Base-by-base conservation (phyloP, 2,329 filamentous ascomycete genomes). In the Drechslerella coelobrocha region DNA sequence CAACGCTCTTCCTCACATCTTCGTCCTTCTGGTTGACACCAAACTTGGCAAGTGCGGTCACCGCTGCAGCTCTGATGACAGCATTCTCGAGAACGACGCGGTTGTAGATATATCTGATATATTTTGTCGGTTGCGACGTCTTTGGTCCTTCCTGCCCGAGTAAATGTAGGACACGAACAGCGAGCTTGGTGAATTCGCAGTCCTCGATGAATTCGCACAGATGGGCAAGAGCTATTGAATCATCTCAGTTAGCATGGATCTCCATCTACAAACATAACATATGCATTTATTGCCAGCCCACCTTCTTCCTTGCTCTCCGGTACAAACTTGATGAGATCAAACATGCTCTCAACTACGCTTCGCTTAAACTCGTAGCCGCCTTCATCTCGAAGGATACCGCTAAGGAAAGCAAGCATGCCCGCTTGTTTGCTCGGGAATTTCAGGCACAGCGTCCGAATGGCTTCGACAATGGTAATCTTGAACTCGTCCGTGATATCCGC, bases 401-500 rank as follows among this genome's bases (percentile, higher is more conserved):
- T 96, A 51, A 99, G 85, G 86, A 99, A 99, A 54, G 91, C 87
- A 56, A 99, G 87, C 92, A 99, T 97, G 73, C 92, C 92, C 50
- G 93, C 93, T 81, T 99, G 94, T 82, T 99, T 99, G 82, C 86
- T 92, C 31, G 94, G 94, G 82, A 99, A 99, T 81, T 99, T 99
- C 75, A 99, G 83, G 79, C 93, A 97, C 41, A 99, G 82, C 2
- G 94, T 97, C 72, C 94, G 89, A 77, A 99, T 97, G 43, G 94
- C 94, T 80, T 99, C 94, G 45, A 99, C 93, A 77, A 99, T 96
- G n/a, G 94, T 99, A 75, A 99, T 96, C 84, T 97, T 99, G 84
- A 99, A 99, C 80, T 99, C 94, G 78, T 99, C 94, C 5, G 93
- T 97, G 75, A 97, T 97, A 80, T 97, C 94, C 2, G 92, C 91